Percentiles rank a stretch among this genome's conserved stretches.
These are phyloP conservation scores for Marasmius sp. DNA, from an alignment of 1,284 basidiomycete species.

Conservation along the genomic window DNA sequence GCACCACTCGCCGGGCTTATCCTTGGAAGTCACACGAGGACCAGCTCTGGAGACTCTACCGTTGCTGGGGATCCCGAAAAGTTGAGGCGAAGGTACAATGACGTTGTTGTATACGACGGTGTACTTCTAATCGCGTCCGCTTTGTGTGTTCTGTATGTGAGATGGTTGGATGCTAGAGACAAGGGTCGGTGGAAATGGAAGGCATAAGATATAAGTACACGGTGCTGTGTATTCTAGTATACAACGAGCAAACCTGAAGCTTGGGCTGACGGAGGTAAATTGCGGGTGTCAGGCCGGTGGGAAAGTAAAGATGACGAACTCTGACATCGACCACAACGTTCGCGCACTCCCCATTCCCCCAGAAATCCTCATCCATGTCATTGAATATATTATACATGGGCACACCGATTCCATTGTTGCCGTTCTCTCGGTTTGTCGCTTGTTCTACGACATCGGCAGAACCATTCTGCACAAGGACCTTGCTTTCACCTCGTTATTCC, in stretches of 20 bases:
- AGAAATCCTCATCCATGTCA: background rate
- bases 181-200: conserved; percentile 43
- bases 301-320: background rate
- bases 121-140: conserved; percentile 36
- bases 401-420: conserved; percentile 3
- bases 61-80: background rate
- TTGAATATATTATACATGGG: background rate
- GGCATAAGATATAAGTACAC: conserved; percentile 18
- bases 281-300: too few relatives aligned
- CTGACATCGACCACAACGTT: background rate
- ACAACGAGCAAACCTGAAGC: too few relatives aligned
- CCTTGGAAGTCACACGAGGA: conserved; percentile 35
- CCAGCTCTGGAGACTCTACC: conserved; percentile 7
- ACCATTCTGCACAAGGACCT: conserved; percentile 13
- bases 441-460: conserved; percentile 7
- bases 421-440: conserved; percentile 14
- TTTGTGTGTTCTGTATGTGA: conserved; percentile 40
- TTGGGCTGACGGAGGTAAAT: too few relatives aligned
- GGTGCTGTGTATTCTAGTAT: background rate
- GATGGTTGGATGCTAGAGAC: conserved; percentile 43
- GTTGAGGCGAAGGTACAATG: conserved; percentile 33
- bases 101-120: conserved; percentile 40
- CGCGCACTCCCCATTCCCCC: background rate
- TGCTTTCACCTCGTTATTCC: conserved; percentile 27
- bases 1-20: conserved; percentile 42